Conservation (phyloP, 805 yeast genomes). For the Candida arabinofermentans region DNA sequence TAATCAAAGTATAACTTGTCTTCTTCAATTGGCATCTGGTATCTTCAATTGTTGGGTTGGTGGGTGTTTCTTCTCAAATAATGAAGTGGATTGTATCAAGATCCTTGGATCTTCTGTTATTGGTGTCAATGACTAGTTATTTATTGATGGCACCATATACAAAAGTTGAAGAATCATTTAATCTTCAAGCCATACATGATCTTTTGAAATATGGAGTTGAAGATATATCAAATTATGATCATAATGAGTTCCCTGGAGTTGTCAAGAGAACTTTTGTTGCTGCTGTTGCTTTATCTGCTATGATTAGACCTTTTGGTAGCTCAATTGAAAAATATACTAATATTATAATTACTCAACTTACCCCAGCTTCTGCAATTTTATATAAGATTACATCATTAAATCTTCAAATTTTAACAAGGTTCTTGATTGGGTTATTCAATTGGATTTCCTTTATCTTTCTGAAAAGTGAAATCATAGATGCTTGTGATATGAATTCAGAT, state of each 20-base stretch:
- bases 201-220: slow-evolving; percentile 58
- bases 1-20: too few relatives aligned
- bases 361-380: not conserved
- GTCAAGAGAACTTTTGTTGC: slow-evolving; percentile 87
- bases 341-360: not conserved
- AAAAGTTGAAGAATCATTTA: slow-evolving; percentile 93
- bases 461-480: slow-evolving; percentile 35
- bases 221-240: slow-evolving; percentile 57
- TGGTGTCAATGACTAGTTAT: slow-evolving; percentile 46
- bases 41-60: too few relatives aligned
- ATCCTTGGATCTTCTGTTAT: slow-evolving; percentile 28
- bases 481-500: slow-evolving; percentile 20
- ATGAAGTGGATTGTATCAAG: not conserved
- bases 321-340: slow-evolving; percentile 2
- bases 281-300: slow-evolving; percentile 47
- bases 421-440: slow-evolving; percentile 60
- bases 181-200: slow-evolving; percentile 85
- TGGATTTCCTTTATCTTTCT: slow-evolving; percentile 48
- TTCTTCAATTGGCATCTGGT: too few relatives aligned
- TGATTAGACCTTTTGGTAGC: slow-evolving; percentile 37
- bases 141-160: slow-evolving; percentile 69
- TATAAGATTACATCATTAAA: slow-evolving; percentile 37
- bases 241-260: slow-evolving; percentile 75
- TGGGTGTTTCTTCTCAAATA: too few relatives aligned
- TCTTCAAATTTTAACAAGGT: slow-evolving; percentile 54